Conservation (phyloP, 169 alveolate species). For the Cryptosporidium sp. region DNA sequence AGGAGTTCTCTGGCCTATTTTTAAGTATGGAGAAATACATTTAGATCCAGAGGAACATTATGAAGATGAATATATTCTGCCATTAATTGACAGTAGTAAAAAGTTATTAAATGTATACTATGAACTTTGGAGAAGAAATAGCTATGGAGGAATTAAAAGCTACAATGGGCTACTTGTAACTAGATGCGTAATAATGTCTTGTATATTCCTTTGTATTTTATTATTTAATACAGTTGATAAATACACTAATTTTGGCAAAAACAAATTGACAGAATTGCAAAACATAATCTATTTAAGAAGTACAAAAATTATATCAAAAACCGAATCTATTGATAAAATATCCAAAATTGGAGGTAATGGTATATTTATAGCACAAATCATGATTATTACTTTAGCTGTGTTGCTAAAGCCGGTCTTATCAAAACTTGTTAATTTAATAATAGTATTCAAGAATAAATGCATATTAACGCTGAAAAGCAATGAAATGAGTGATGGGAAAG, state of each 20-base stretch:
- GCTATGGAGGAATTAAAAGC: background rate
- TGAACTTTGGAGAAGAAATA: conserved; percentile 26
- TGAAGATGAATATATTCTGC: conserved; percentile 53
- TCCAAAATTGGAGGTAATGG: background rate
- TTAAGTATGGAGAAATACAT: background rate
- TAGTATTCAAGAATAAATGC: background rate
- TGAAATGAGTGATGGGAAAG: background rate
- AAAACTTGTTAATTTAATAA: background rate
- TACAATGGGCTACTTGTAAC: conserved; percentile 47
- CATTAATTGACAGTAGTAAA: conserved; percentile 16
- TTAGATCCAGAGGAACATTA: background rate
- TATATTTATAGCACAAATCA: background rate
- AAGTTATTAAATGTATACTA: conserved; percentile 7
- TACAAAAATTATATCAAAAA: background rate
- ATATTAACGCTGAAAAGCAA: background rate
- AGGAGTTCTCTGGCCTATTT: conserved; percentile 39
- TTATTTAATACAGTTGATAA: conserved; percentile 24
- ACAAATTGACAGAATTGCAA: background rate
- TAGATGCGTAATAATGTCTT: conserved; percentile 37
- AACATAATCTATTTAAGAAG: background rate
- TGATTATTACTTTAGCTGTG: conserved; percentile 15
- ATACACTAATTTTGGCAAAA: conserved; percentile 38
- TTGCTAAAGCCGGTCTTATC: background rate
- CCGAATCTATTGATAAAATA: conserved; percentile 1
- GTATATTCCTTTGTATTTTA: background rate